Conservation (phyloP, 257 asterid genomes). For the Salvia splendens region DNA sequence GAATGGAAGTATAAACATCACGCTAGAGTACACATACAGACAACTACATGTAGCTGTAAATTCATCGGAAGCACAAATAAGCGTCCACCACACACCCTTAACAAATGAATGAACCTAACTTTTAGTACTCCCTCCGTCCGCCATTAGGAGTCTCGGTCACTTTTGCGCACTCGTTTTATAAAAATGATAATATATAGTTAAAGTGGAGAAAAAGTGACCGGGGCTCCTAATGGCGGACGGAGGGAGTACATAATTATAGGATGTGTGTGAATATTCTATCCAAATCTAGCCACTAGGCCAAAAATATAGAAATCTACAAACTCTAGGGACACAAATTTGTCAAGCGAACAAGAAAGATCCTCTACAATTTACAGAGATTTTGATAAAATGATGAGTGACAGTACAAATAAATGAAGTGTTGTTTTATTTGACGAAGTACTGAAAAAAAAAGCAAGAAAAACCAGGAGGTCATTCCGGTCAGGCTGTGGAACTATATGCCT, state of each 20-base stretch:
- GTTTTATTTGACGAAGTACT: not conserved
- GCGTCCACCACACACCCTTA: not conserved
- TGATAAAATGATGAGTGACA: no score
- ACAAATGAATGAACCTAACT: not conserved
- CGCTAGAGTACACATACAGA: conserved; percentile 4
- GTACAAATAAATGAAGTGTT: no score
- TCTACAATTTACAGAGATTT: not conserved
- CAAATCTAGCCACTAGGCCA: not conserved
- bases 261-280: not conserved
- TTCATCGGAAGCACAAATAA: conserved; percentile 2
- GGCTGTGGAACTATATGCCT: not conserved
- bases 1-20: not conserved
- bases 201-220: no score
- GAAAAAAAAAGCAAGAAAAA: not conserved
- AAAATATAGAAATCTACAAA: not conserved
- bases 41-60: conserved; percentile 4
- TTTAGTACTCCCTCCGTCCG: no score
- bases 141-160: no score
- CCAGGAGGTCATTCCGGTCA: not conserved
- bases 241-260: conserved; percentile 6
- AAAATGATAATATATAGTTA: no score
- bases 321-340: conserved; percentile 13
- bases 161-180: no score
- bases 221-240: no score
- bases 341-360: conserved; percentile 1